phyloP scores from a whole-genome alignment of 1,139 yeast species.

The Saccharomyces hybrid region DNA sequence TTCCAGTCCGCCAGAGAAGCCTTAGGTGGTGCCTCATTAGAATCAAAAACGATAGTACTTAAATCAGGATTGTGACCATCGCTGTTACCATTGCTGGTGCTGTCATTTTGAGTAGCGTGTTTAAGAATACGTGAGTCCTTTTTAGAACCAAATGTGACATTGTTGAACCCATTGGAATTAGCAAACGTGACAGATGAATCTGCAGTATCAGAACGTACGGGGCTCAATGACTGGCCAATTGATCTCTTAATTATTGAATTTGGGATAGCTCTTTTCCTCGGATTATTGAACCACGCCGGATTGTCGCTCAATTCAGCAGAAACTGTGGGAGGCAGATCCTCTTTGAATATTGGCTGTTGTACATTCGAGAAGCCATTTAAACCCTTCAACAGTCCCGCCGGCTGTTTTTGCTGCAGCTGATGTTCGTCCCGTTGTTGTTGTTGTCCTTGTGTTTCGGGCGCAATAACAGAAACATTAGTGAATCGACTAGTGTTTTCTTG shows the following conservation, averaged over 20 bases:
- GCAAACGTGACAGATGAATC: neutral
- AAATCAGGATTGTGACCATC: slow-evolving; percentile 23
- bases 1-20: slow-evolving; percentile 5
- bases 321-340: neutral
- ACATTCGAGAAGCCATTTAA: neutral
- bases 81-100: slow-evolving; percentile 21
- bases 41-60: slow-evolving; percentile 20
- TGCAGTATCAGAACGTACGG: slow-evolving; percentile 4
- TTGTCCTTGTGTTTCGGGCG: slow-evolving; percentile 12
- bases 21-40: slow-evolving; percentile 9
- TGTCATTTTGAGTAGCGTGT: neutral
- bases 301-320: neutral
- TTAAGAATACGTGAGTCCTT: slow-evolving; percentile 21
- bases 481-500: slow-evolving; percentile 11
- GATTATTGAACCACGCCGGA: slow-evolving; percentile 7
- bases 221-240: slow-evolving; percentile 10
- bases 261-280: slow-evolving; percentile 1
- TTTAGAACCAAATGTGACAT: slow-evolving; percentile 35
- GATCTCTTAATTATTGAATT: slow-evolving; percentile 12
- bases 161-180: slow-evolving; percentile 27
- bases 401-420: neutral
- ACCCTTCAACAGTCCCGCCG: slow-evolving; percentile 10
- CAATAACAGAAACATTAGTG: slow-evolving; percentile 16
- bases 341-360: neutral
- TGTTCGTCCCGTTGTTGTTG: neutral